A percentile compares a stretch with the other conserved stretches of the same genome.
Conservation (phyloP, 2,329 filamentous ascomycete genomes). For the Ilyonectria sp. region DNA sequence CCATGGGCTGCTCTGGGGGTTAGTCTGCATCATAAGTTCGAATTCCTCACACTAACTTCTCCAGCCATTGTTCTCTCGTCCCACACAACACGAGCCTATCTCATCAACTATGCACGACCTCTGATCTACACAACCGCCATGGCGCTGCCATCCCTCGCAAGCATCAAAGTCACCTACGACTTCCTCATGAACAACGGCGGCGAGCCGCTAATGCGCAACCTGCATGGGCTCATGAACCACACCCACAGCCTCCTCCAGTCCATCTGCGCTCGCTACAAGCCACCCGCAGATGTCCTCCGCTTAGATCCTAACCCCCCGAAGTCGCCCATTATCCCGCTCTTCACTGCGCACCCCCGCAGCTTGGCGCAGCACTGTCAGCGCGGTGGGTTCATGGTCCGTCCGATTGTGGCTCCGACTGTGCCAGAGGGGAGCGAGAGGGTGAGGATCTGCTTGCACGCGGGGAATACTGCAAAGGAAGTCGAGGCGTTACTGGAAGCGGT, state of each 20-base stretch:
- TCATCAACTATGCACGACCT: conserved; percentile 83
- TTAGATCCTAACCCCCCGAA: conserved; percentile 56
- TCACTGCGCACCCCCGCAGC: conserved; percentile 70
- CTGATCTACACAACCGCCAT: conserved; percentile 83
- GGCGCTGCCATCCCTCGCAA: conserved; percentile 72
- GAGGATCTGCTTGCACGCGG: conserved; percentile 77
- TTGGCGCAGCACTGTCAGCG: conserved; percentile 74
- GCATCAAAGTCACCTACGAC: conserved; percentile 71
- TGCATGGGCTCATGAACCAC: conserved; percentile 53
- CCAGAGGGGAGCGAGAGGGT: conserved; percentile 75
- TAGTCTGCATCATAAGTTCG: conserved; percentile 45
- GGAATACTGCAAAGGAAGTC: conserved; percentile 72
- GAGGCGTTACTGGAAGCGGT: conserved; percentile 66
- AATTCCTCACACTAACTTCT: conserved; percentile 3
- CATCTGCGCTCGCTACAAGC: conserved; percentile 47
- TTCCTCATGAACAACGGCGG: conserved; percentile 68
- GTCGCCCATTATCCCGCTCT: conserved; percentile 76
- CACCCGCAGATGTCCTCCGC: conserved; percentile 50
- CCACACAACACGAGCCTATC: conserved; percentile 70
- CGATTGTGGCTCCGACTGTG: conserved; percentile 79
- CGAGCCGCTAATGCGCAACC: conserved; percentile 51
- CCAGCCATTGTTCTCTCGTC: conserved; percentile 73
- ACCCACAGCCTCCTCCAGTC: conserved; percentile 63
- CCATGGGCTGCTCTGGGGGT: conserved; percentile 80
- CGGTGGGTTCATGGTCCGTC: conserved; percentile 71